A percentile compares a stretch with the other conserved stretches of the same genome.
These are phyloP conservation scores for Sporisorium scitamineum DNA, from an alignment of 1,284 basidiomycete genomes.

Conservation along the genomic window DNA sequence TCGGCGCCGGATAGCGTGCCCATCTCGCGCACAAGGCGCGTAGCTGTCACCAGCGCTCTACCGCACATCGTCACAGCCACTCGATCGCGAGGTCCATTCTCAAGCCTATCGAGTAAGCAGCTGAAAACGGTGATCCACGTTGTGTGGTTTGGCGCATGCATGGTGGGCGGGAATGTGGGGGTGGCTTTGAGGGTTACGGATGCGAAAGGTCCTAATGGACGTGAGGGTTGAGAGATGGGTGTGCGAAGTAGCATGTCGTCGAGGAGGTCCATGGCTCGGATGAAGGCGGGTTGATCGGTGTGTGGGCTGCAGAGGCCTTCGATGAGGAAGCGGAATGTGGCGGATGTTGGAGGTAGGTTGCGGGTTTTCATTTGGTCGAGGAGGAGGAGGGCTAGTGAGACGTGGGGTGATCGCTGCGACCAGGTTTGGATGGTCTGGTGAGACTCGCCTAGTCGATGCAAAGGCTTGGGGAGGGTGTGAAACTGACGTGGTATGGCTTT, in stretches of 20 bases:
- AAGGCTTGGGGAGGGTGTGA: constrained; percentile 10
- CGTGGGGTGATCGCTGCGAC: constrained; percentile 16
- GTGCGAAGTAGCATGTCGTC: constrained; percentile 41
- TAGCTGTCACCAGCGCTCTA: constrained; percentile 17
- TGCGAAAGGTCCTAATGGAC: constrained; percentile 28
- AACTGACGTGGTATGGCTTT: constrained; percentile 23
- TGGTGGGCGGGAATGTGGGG: background rate
- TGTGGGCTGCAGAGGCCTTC: constrained; percentile 29
- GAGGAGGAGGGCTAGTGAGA: constrained; percentile 44
- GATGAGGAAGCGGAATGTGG: constrained; percentile 43
- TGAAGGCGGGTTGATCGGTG: constrained; percentile 36
- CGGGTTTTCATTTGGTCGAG: constrained; percentile 46
- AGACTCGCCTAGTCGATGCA: constrained; percentile 24
- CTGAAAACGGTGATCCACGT: constrained; percentile 40
- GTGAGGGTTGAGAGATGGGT: constrained; percentile 6
- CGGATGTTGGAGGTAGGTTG: constrained; percentile 24
- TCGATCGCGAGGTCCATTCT: constrained; percentile 24
- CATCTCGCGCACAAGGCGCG: constrained; percentile 37
- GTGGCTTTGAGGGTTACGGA: constrained; percentile 11
- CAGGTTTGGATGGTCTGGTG: constrained; percentile 16
- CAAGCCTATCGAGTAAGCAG: constrained; percentile 37
- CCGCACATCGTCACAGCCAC: constrained; percentile 6
- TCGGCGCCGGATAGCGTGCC: constrained; percentile 26
- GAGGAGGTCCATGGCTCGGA: constrained; percentile 37
- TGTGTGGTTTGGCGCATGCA: constrained; percentile 17